Conservation (phyloP, 805 yeast genomes). For the Candida caryicola region DNA sequence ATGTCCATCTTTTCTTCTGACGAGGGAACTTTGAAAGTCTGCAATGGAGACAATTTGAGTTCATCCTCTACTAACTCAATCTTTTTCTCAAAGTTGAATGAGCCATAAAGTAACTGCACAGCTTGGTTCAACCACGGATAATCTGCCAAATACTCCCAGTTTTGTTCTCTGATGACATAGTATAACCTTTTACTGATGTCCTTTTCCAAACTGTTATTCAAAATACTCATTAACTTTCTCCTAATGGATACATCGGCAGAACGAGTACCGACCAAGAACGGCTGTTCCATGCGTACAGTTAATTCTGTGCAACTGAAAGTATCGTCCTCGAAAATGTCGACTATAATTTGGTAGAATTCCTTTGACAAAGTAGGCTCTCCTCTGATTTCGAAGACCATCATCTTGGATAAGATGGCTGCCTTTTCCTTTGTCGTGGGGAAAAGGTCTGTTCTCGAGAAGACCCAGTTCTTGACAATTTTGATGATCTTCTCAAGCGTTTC, state of each 20-base stretch:
- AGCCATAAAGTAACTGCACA: slow-evolving; percentile 76
- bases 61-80: slow-evolving; percentile 48
- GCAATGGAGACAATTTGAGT: slow-evolving; percentile 52
- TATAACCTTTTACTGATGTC: slow-evolving; percentile 76
- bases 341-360: slow-evolving; percentile 79
- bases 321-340: slow-evolving; percentile 82
- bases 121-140: slow-evolving; percentile 96
- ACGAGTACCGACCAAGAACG: slow-evolving; percentile 91
- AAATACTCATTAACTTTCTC: slow-evolving; percentile 70
- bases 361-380: slow-evolving; percentile 78
- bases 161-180: slow-evolving; percentile 90
- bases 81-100: slow-evolving; percentile 54
- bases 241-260: slow-evolving; percentile 74
- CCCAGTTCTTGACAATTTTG: slow-evolving; percentile 82
- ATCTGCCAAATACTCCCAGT: slow-evolving; percentile 94
- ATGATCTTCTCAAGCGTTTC: slow-evolving; percentile 72
- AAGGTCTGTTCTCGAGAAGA: slow-evolving; percentile 73
- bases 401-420: slow-evolving; percentile 87
- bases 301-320: slow-evolving; percentile 78
- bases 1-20: slow-evolving; percentile 7
- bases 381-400: slow-evolving; percentile 87
- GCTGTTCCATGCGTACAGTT: slow-evolving; percentile 93
- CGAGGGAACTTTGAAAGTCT: slow-evolving; percentile 32
- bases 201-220: slow-evolving; percentile 73
- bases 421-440: slow-evolving; percentile 96